Evolutionary conservation across 2,329 filamentous ascomycete genomes (phyloP), one percentile per base, ranked within the genome.

Genomic region (Drechslera avenae): DNA sequence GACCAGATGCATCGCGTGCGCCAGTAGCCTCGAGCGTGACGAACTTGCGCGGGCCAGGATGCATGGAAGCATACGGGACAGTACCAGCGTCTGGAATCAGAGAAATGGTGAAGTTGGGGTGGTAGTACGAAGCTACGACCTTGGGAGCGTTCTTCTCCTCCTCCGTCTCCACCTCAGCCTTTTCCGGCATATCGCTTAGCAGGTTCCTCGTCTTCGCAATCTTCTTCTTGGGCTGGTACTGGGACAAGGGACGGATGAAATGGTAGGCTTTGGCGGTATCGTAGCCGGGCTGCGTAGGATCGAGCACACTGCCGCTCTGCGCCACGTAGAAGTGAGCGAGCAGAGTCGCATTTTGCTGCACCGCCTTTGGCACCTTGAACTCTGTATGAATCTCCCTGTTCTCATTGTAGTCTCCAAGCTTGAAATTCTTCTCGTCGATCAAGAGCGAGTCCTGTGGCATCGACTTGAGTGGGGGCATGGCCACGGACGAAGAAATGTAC

Each of bases 291-390:
- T 84, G 82, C 8, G 81, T 81, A 2, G 93, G 93, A 66, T 97
- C 93, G 26, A 96, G 78, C 48, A 83, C 81, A 52, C 84, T 83
- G 45, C 92, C 93, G 8, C 86, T 78, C 59, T 96, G 83, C 9
- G 86, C 90, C 54, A 97, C 79, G 66, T 91, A 96, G 75, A 97
- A 95, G 73, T 99, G 94, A 2, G 90, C 93, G 86, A 90, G 97
- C 8, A 99, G 82, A 1, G 93, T 97, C 28, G 90, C 91, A 71
- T 97, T 97, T 61, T 91, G 83, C 79, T 97, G 92, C 0, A 96
- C 91, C 34, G 84, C 81, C 55, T 81, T 79, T 2, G 94, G 93
- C 3, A 97, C 86, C 3, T 81, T 76, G 69, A 99, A 91, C 31
- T 81, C 86, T 5, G 89, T 89, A 61, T 93, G 86, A 50, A 92